Evolutionary conservation across 148 eudicot species (phyloP).

Genomic region (Drosera capensis): DNA sequence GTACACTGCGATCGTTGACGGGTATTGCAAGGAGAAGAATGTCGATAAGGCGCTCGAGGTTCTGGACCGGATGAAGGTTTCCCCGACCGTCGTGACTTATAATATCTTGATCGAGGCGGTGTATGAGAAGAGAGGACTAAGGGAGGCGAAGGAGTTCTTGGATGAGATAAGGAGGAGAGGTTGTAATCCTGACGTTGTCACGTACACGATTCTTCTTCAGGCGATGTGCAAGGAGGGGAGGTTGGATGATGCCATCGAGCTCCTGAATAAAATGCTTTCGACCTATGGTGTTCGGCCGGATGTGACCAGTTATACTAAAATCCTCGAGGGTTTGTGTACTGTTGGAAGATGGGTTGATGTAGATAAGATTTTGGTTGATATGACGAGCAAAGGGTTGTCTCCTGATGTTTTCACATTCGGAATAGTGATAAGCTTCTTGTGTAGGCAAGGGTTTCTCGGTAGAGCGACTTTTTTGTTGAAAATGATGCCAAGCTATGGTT

Average conservation of each 20-base stretch:
- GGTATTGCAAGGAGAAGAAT: slow-evolving; percentile 54
- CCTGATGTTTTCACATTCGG: slow-evolving; percentile 56
- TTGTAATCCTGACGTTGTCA: slow-evolving; percentile 60
- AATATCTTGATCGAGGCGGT: slow-evolving; percentile 66
- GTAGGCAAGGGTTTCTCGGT: slow-evolving; percentile 49
- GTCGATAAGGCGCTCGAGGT: slow-evolving; percentile 38
- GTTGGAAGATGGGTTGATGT: slow-evolving; percentile 60
- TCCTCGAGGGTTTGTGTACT: slow-evolving; percentile 47
- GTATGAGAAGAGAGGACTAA: slow-evolving; percentile 55
- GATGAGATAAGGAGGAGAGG: slow-evolving; percentile 71
- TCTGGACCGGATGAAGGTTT: slow-evolving; percentile 54
- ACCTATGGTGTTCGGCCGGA: slow-evolving; percentile 56
- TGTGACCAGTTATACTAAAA: slow-evolving; percentile 43
- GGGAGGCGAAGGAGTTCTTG: slow-evolving; percentile 52
- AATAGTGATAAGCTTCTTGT: slow-evolving; percentile 52
- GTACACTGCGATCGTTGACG: slow-evolving; percentile 54
- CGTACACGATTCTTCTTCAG: slow-evolving; percentile 56
- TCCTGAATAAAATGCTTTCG: slow-evolving; percentile 35
- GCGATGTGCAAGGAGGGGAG: slow-evolving; percentile 70
- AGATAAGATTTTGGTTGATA: slow-evolving; percentile 41
- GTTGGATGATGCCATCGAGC: slow-evolving; percentile 47
- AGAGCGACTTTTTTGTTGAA: slow-evolving; percentile 50
- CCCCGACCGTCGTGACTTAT: slow-evolving; percentile 58
- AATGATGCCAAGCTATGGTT: slow-evolving; percentile 46
- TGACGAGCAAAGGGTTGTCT: slow-evolving; percentile 47